Conservation (phyloP, 176 grass and related monocot species). For the Ensete ventricosum region DNA sequence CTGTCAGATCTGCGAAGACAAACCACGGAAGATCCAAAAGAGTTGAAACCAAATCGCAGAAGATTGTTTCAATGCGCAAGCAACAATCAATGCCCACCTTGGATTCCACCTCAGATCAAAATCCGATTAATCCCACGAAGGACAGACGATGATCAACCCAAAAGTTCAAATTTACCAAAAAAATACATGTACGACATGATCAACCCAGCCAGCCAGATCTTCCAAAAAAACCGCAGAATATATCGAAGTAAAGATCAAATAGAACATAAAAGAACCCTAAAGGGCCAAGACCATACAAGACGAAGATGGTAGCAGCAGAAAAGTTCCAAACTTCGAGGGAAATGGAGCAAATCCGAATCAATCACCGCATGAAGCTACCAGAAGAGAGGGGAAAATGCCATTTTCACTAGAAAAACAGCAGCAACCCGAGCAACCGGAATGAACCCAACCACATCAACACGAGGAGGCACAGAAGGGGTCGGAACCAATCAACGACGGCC, state of each 20-base stretch:
- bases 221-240: background rate
- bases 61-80: background rate
- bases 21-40: background rate
- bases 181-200: background rate
- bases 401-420: background rate
- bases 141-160: background rate
- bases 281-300: background rate
- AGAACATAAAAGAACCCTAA: background rate
- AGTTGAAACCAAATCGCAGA: background rate
- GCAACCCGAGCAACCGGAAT: background rate
- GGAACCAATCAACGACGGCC: slow-evolving; percentile 8
- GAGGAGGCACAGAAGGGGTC: background rate
- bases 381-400: background rate
- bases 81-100: background rate
- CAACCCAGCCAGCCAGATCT: background rate
- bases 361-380: background rate
- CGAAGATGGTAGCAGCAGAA: background rate
- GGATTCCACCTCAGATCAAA: slow-evolving; percentile 5
- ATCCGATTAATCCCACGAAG: background rate
- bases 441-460: background rate
- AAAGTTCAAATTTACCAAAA: background rate
- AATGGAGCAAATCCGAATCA: background rate
- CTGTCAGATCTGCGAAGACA: background rate
- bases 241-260: background rate
- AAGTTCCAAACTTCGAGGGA: background rate